These are phyloP conservation scores for Picea glauca DNA, from an alignment of 75 land plant genomes.

Conservation along the genomic window DNA sequence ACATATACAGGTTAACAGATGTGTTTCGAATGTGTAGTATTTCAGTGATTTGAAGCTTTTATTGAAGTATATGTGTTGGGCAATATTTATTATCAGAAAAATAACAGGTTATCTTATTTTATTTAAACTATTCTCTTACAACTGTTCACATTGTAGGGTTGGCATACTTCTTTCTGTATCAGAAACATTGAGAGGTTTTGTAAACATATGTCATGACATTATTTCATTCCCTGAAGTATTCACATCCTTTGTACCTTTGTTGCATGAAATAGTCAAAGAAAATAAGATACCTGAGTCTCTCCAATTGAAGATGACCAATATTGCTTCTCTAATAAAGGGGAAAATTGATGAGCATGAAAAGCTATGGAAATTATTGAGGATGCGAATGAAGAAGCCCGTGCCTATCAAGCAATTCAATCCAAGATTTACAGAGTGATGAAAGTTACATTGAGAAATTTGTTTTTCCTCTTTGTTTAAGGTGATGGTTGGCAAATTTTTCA, in stretches of 20 bases:
- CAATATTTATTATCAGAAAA: neutral
- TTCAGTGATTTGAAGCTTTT: neutral
- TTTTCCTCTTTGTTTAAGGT: too few species aligned
- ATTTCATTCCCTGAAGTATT: constrained; percentile 85
- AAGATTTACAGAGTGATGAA: constrained; percentile 29
- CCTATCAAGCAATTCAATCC: constrained; percentile 81
- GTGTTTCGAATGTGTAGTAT: neutral
- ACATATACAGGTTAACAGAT: constrained; percentile 59
- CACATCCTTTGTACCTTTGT: constrained; percentile 48
- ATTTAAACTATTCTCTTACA: constrained; percentile 1
- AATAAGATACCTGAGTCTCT: constrained; percentile 37
- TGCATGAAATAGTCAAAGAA: constrained; percentile 37
- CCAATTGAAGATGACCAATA: constrained; percentile 21
- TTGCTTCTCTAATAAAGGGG: constrained; percentile 29
- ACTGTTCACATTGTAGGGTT: constrained; percentile 40
- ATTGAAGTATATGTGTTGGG: neutral
- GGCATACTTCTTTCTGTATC: constrained; percentile 41
- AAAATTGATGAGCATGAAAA: constrained; percentile 46
- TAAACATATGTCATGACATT: constrained; percentile 43
- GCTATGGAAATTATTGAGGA: constrained; percentile 71
- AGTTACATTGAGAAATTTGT: neutral
- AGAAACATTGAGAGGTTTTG: constrained; percentile 61
- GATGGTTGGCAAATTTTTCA: too few species aligned
- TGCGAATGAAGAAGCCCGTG: constrained; percentile 72
- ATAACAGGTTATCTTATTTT: neutral